phyloP scores from a whole-genome alignment of 495 filamentous ascomycete genomes.

The Margaritispora aquatica region DNA sequence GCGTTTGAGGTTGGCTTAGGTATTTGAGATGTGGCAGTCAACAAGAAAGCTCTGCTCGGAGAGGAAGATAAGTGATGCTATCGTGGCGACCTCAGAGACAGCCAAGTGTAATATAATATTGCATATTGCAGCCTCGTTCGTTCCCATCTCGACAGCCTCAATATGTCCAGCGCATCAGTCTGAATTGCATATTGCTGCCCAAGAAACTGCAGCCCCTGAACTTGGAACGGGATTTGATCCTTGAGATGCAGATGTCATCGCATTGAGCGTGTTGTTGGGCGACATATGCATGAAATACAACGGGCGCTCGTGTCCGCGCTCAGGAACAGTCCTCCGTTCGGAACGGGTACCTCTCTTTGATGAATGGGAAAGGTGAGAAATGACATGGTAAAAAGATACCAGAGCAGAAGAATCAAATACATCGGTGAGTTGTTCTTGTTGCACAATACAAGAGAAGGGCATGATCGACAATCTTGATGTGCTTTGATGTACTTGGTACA shows the following conservation, averaged over 20 bases:
- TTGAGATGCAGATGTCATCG: neutral
- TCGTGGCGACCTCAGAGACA: slow-evolving; percentile 22
- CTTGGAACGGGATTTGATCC: neutral
- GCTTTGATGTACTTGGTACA: too few species aligned
- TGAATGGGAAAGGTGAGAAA: neutral
- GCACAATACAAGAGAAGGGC: neutral
- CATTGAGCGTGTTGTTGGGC: slow-evolving; percentile 10
- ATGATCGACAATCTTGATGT: too few species aligned
- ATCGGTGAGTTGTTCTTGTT: neutral
- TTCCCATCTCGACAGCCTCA: slow-evolving; percentile 14
- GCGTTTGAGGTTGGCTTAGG: neutral
- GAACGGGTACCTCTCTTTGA: neutral
- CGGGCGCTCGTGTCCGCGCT: neutral
- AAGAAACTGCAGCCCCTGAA: slow-evolving; percentile 12
- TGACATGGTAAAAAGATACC: neutral
- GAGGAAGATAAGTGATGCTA: neutral
- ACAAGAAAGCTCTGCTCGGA: neutral
- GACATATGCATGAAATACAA: slow-evolving; percentile 3
- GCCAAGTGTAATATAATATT: slow-evolving; percentile 16
- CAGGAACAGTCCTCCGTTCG: neutral
- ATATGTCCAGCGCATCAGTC: slow-evolving; percentile 18
- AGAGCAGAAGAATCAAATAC: neutral
- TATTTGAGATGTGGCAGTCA: neutral
- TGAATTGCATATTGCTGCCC: slow-evolving; percentile 22
- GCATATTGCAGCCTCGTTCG: slow-evolving; percentile 12